phyloP scores from a whole-genome alignment of 2,329 filamentous ascomycete genomes.

The Fusarium torulosum region DNA sequence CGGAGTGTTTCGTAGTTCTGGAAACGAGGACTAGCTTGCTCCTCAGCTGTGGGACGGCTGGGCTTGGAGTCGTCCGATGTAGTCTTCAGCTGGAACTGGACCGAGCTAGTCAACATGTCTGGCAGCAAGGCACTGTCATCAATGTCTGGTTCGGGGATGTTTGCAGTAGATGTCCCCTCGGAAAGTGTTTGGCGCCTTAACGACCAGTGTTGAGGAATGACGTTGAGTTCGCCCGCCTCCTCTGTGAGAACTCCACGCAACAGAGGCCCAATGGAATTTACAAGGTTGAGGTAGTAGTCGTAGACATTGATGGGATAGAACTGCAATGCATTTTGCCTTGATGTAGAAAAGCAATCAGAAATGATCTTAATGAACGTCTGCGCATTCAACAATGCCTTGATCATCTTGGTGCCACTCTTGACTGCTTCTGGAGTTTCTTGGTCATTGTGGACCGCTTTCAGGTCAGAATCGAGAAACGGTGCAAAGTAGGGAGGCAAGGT shows the following conservation, averaged over 20 bases:
- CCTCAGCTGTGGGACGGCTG: constrained; percentile 57
- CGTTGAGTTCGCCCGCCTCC: constrained; percentile 79
- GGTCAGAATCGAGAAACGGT: constrained; percentile 67
- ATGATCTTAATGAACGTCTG: constrained; percentile 83
- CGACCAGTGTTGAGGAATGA: constrained; percentile 78
- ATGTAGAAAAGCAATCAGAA: constrained; percentile 78
- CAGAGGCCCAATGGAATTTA: constrained; percentile 81
- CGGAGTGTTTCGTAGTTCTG: constrained; percentile 84
- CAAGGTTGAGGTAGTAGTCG: constrained; percentile 82
- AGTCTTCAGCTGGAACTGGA: constrained; percentile 46
- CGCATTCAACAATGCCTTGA: constrained; percentile 81
- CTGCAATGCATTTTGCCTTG: constrained; percentile 72
- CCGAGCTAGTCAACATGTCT: constrained; percentile 50
- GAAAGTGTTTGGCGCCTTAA: constrained; percentile 51
- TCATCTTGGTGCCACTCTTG: constrained; percentile 77
- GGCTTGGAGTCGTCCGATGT: constrained; percentile 41
- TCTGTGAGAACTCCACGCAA: constrained; percentile 87
- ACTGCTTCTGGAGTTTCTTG: constrained; percentile 56
- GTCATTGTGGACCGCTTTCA: constrained; percentile 52
- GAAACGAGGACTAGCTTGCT: constrained; percentile 60
- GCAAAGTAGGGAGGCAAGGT: constrained; percentile 76
- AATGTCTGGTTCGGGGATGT: constrained; percentile 41
- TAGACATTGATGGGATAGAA: constrained; percentile 85
- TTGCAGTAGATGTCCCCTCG: constrained; percentile 39
- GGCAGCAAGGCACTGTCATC: constrained; percentile 51